phyloP scores from a whole-genome alignment of 305 asterid genomes.

The Rubia balearica region DNA sequence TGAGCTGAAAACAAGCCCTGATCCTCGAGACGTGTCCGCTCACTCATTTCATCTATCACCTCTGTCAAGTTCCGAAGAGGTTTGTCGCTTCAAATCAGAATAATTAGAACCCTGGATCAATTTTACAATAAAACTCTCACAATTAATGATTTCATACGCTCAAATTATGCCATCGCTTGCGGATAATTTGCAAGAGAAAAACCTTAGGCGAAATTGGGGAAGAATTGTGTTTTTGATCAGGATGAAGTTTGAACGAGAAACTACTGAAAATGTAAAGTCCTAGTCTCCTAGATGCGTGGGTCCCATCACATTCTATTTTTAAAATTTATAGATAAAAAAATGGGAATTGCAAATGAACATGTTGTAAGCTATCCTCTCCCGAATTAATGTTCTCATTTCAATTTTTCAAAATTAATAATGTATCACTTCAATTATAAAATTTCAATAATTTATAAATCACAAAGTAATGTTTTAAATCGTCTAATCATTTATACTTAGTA shows the following conservation, averaged over 20 bases:
- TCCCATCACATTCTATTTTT: neutral
- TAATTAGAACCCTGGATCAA: conserved; percentile 4
- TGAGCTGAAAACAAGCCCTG: conserved; percentile 8
- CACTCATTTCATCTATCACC: conserved; percentile 8
- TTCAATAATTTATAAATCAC: too few relatives aligned
- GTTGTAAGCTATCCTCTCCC: too few relatives aligned
- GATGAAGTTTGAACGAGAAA: neutral
- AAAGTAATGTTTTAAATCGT: too few relatives aligned
- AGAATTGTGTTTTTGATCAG: neutral
- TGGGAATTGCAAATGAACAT: neutral
- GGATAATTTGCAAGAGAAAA: neutral
- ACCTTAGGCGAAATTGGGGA: neutral
- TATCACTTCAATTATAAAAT: too few relatives aligned
- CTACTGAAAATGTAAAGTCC: neutral
- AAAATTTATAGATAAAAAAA: neutral
- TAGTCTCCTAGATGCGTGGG: neutral
- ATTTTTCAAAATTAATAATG: too few relatives aligned
- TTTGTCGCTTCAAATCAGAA: neutral
- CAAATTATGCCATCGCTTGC: neutral
- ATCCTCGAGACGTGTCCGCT: conserved; percentile 1
- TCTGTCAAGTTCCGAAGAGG: neutral
- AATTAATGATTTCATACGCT: neutral
- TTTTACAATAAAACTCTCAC: neutral
- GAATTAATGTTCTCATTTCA: too few relatives aligned
- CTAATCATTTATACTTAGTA: too few relatives aligned